Evolutionary conservation across 2,329 filamentous ascomycete genomes (phyloP), one percentile per base, ranked within the genome.

Genomic region (Colletotrichum spaethianum): DNA sequence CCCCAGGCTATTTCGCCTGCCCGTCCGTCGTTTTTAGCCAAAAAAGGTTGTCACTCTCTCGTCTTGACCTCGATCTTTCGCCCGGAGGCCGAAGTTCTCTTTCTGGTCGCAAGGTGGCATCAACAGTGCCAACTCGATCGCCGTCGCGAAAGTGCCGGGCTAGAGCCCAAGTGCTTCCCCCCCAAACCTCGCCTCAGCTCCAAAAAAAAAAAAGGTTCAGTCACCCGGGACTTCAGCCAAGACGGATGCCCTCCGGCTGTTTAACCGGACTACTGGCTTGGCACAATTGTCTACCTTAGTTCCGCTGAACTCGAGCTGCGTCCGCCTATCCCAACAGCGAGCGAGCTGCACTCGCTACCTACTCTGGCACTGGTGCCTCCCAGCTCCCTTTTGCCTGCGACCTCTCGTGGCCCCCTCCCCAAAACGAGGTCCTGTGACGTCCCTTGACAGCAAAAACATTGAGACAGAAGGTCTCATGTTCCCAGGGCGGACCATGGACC

Each of bases 401-500:
- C 67, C 31, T 59, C 46, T 67, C 63, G 53, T 53, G 40, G 48
- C 60, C 18, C 28, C 18, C 40, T 3, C 18, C 11, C 20, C 53
- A 23, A 38, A 46, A 36, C 26, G n/a, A n/a, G n/a, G n/a, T 56
- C 67, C 67, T 42, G 36, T 33, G 44, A 16, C 18, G 48, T 63
- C 67, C 56, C 56, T 67, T 67, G 67, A 56, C 67, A 70, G 67
- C 62, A 40, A 70, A 69, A 62, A 16, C 14, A 28, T 23, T 40
- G 2, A 38, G n/a, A 40, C 14, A 57, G 36, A 57, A 42, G 23
- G 36, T 57, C 36, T 57, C 36, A 23, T 12, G n/a, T 26, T 38
- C 33, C 55, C 4, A 40, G 33, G 8, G 33, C 4, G n/a, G n/a
- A n/a, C 16, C 44, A 48, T 4, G 8, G 9, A 48, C 23, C n/a